These are phyloP conservation scores for Boletus subparvulus DNA, from an alignment of 768 basidiomycete species.

Conservation along the genomic window DNA sequence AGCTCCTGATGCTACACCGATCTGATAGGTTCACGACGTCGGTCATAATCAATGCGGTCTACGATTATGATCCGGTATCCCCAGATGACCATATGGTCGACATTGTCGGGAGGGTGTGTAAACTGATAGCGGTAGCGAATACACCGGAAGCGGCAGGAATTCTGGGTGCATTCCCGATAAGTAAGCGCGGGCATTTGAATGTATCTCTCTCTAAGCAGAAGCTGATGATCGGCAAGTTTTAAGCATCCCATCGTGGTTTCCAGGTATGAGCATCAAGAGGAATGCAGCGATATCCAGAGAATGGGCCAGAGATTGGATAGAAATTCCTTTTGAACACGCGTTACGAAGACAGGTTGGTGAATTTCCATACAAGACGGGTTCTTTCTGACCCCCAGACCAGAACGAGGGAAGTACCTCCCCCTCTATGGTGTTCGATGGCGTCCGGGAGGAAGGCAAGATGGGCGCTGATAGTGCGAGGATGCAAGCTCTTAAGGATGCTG, in stretches of 20 bases:
- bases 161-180: slow-evolving; percentile 14
- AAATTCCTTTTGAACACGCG: slow-evolving; percentile 29
- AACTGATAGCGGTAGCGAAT: neutral
- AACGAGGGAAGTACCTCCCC: slow-evolving; percentile 10
- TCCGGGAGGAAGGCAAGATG: neutral
- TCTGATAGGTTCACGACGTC: slow-evolving; percentile 18
- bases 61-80: slow-evolving; percentile 21
- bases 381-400: neutral
- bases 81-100: slow-evolving; percentile 11
- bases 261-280: slow-evolving; percentile 17
- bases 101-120: slow-evolving; percentile 12
- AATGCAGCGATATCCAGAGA: slow-evolving; percentile 4
- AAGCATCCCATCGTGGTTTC: slow-evolving; percentile 20
- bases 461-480: neutral
- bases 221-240: slow-evolving; percentile 10
- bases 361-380: neutral
- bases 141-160: slow-evolving; percentile 13
- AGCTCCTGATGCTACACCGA: neutral
- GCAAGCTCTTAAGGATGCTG: slow-evolving; percentile 14
- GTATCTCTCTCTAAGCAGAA: neutral
- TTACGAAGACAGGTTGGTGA: slow-evolving; percentile 28
- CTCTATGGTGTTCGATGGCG: slow-evolving; percentile 18
- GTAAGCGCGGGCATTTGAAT: neutral
- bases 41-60: slow-evolving; percentile 24
- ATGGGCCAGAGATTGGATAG: slow-evolving; percentile 13